Evolutionary conservation across 2,329 filamentous ascomycete genomes (phyloP), one percentile per base, ranked within the genome.

Genomic region (Aspergillus sp.): DNA sequence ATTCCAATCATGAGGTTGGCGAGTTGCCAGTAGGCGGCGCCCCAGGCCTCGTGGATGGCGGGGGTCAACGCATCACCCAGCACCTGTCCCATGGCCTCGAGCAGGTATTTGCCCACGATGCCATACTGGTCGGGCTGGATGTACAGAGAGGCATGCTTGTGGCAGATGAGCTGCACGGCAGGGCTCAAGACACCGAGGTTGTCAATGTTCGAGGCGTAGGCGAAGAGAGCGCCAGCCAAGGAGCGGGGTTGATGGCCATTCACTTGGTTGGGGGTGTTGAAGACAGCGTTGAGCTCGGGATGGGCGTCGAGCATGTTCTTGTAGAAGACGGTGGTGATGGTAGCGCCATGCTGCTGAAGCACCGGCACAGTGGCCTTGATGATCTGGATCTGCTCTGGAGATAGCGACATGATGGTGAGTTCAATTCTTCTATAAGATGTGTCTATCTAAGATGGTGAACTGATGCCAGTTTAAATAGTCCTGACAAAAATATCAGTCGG

Each of bases 301-400:
- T 88, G 74, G 33, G 80, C 79, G 8, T 61, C 60, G 26, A 90
- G 71, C 72, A 90, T 79, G 58, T 79, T 82, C 48, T 73, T 72
- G 72, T 90, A 90, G 71, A 90, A 89, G 51, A 77, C 74, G n/a
- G 74, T 74, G 5, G 85, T 83, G 62, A 90, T 86, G 49, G 75
- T 72, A 50, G 77, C 75, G 59, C 86, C 86, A 59, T 88, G 80
- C 48, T 83, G 73, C 19, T 76, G 75, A 3, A 90, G 75, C 30
- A 83, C 76, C 2, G 86, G 86, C 46, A 87, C 79, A 5, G 86
- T 89, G 40, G 81, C 75, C 64, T 82, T 83, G 65, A 90, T 81
- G 57, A 85, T 75, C 40, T 76, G 69, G 45, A 78, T 73, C 68
- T 90, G 83, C 39, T 76, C 70, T 27, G 76, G 68, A 8, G 83